Base-by-base conservation (phyloP, 148 eudicot genomes). In the Vaccinium myrtillus region DNA sequence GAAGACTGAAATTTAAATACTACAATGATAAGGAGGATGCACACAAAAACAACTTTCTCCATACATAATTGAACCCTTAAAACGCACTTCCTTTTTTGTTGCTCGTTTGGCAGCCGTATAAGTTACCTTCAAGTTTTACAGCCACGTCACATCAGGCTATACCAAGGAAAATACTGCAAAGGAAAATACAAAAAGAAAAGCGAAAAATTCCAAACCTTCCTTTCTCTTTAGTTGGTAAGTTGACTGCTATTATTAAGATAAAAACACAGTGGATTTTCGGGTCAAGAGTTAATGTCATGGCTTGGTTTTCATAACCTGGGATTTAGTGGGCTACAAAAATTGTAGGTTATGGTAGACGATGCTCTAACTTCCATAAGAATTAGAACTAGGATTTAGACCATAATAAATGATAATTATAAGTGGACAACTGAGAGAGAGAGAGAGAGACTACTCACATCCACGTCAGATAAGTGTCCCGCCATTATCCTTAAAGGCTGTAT, bases 381-480 rank as follows among this genome's bases (percentile, higher is more conserved):
- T 21, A 39, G 36, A 81, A 65, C 59, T 7, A 58, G 32, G 74
- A 58, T 27, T n/a, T 16, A 11, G 16, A 78, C 54, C 16, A 77
- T 11, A 58, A 49, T 10, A 50, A 48, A 77, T 14, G 14, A 65
- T 65, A 65, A 65, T 23, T 65, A 65, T 1, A 63, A n/a, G 27
- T 63, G 19, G 69, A 63, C 11, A 63, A 58, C 9, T 59, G 58
- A 19, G 21, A 5, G 46, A 5, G 46, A 5, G 46, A 69, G 46
- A 67, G 49, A 54, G 50, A 56, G 70, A 55, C 9, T 82, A 89
- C 99, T 94, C 88, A 94, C 99, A 91, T 97, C 99, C 84, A 97
- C 98, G 88, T 97, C 99, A 74, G 99, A 97, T 59, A 95, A 92
- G 92, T 97, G 99, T 59, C 99, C 98, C n/a, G 98, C 99, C 98